A percentile compares a stretch with the other conserved stretches of the same genome.
Conservation (phyloP, 805 yeast species). For the Scheffersomyces amazonensis region DNA sequence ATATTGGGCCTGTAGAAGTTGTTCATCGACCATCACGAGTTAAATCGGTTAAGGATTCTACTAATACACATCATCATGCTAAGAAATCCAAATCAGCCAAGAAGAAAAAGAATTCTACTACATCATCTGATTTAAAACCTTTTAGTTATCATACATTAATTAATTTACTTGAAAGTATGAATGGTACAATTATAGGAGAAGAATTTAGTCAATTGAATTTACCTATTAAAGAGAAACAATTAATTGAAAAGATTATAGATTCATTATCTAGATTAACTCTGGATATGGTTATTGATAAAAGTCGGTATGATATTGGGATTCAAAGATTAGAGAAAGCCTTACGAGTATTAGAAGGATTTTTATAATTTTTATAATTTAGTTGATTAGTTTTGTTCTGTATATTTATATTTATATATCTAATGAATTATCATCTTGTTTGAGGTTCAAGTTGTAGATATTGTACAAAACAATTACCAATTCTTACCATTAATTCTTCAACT, state of each 20-base stretch:
- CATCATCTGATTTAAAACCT: slow-evolving; percentile 24
- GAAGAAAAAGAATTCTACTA: slow-evolving; percentile 6
- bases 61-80: slow-evolving; percentile 12
- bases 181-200: slow-evolving; percentile 61
- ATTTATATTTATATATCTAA: neutral
- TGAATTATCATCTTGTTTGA: neutral
- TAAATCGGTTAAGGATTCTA: slow-evolving; percentile 34
- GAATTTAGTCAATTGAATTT: slow-evolving; percentile 74
- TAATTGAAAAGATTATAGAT: slow-evolving; percentile 83
- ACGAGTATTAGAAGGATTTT: slow-evolving; percentile 80
- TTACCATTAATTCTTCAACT: slow-evolving; percentile 27
- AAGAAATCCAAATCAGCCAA: slow-evolving; percentile 17
- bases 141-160: slow-evolving; percentile 46
- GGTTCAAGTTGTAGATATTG: slow-evolving; percentile 10
- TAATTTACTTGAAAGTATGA: slow-evolving; percentile 52
- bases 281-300: slow-evolving; percentile 85
- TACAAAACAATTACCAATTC: slow-evolving; percentile 26
- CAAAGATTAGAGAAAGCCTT: slow-evolving; percentile 78
- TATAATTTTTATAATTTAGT: slow-evolving; percentile 11
- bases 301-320: slow-evolving; percentile 76
- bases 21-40: slow-evolving; percentile 27
- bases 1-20: slow-evolving; percentile 35
- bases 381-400: neutral
- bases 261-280: slow-evolving; percentile 82
- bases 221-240: slow-evolving; percentile 71